Evolutionary conservation across 2,329 filamentous ascomycete genomes (phyloP), one percentile per base, ranked within the genome.

Genomic region (Aspergillus quadricinctus): DNA sequence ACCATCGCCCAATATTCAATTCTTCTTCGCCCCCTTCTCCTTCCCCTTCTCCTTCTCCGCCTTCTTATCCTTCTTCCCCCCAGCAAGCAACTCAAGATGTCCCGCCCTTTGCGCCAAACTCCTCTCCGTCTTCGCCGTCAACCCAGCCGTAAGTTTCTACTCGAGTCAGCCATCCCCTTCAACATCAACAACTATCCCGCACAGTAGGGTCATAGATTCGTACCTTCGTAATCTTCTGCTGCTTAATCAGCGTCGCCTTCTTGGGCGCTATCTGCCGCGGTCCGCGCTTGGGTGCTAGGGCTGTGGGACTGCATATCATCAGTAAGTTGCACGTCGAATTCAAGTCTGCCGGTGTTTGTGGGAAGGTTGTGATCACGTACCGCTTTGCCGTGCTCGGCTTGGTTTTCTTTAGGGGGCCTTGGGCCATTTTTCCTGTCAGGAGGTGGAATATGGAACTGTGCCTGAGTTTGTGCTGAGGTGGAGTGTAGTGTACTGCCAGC

Each of bases 1-100:
- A n/a, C 25, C n/a, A 31, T 48, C 45, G 50, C 45, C 25, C 23
- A 50, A 45, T 54, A 48, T 31, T 49, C 43, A 53, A 49, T 55
- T 65, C 65, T 67, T 71, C 58, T 60, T 66, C 54, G 58, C 65
- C 52, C 60, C 62, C 52, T 68, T 66, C 58, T 66, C 72, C 59
- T 70, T 70, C 40, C 64, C 68, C 61, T 72, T 70, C 41, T 65
- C 69, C 54, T 70, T 69, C 61, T 69, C 71, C 57, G 61, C 65
- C 64, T 76, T 76, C 64, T 72, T 78, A 58, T 83, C 79, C 72
- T 83, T 87, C 80, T 88, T 88, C 11, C 85, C 86, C 2, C 86
- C 85, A 56, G 79, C 79, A 66, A 90, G 70, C 66, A 90, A 68
- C 71, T 90, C 87, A 66, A 90, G 66, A 78, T 90, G 87, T 14